These are phyloP conservation scores for Saturnispora serradocipensis DNA, from an alignment of 805 yeast species.

Conservation along the genomic window DNA sequence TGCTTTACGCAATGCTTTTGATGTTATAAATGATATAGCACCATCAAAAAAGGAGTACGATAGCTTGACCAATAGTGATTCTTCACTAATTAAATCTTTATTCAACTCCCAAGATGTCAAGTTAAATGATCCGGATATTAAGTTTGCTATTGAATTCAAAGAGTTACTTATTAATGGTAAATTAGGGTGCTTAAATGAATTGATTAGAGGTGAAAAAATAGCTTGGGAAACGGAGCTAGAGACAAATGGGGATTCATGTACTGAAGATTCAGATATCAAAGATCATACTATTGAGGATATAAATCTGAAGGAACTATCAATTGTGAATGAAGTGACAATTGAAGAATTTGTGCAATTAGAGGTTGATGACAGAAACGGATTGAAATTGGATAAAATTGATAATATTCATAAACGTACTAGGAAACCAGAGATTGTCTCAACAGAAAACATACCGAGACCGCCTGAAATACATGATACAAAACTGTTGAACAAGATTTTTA, in stretches of 20 bases:
- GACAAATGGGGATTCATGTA: constrained; percentile 1
- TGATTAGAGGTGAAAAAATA: constrained; percentile 33
- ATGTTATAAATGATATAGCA: constrained; percentile 9
- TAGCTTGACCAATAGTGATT: constrained; percentile 18
- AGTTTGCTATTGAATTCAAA: constrained; percentile 51
- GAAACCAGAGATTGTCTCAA: constrained; percentile 10
- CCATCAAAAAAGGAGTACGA: constrained; percentile 8
- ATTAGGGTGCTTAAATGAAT: constrained; percentile 42
- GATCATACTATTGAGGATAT: background rate
- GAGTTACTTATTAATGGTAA: constrained; percentile 39
- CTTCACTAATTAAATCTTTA: constrained; percentile 10
- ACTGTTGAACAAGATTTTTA: constrained; percentile 61
- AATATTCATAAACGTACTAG: constrained; percentile 8
- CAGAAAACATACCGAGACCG: constrained; percentile 40
- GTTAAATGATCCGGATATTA: constrained; percentile 38
- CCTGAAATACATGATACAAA: constrained; percentile 56
- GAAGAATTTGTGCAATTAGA: background rate
- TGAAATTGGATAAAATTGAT: background rate
- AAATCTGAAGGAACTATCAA: background rate
- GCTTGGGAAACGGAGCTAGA: background rate
- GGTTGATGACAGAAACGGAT: background rate
- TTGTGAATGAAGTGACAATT: background rate
- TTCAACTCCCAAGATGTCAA: constrained; percentile 30
- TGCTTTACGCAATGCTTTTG: constrained; percentile 2
- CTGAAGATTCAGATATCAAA: background rate